These are phyloP conservation scores for Cichorium intybus DNA, from an alignment of 140 eudicot species.

Conservation along the genomic window DNA sequence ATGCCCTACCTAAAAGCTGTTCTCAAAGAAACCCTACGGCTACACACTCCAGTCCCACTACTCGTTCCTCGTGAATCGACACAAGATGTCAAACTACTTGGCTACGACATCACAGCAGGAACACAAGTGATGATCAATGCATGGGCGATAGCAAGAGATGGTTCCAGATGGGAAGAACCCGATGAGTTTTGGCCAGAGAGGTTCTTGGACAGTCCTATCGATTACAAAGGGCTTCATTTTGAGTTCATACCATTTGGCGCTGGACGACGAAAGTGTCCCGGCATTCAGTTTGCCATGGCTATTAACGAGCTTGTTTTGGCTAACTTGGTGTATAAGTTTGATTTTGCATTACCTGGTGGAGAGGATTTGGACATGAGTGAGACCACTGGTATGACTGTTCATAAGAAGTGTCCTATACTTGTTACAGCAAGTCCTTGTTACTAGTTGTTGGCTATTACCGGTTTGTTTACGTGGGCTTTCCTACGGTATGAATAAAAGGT, in stretches of 20 bases:
- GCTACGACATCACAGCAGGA: constrained; percentile 40
- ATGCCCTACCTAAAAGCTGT: constrained; percentile 28
- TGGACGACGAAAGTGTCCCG: constrained; percentile 64
- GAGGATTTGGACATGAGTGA: constrained; percentile 27
- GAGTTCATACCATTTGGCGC: constrained; percentile 71
- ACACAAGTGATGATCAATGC: constrained; percentile 45
- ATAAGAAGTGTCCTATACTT: constrained; percentile 15
- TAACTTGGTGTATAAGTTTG: constrained; percentile 28
- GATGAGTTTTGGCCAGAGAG: constrained; percentile 56
- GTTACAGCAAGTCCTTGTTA: constrained; percentile 23
- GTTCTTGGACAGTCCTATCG: constrained; percentile 35
- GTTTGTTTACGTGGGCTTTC: too few species aligned
- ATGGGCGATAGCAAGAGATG: constrained; percentile 56
- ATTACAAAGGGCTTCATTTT: constrained; percentile 54
- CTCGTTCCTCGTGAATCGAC: constrained; percentile 52
- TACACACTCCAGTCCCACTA: constrained; percentile 55
- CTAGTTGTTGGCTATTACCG: too few species aligned
- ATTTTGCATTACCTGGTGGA: not conserved
- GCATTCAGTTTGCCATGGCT: constrained; percentile 5
- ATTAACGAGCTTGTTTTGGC: constrained; percentile 21
- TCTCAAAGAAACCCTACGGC: too few species aligned
- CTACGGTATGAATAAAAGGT: too few species aligned
- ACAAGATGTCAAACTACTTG: constrained; percentile 39
- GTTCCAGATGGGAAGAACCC: constrained; percentile 46
- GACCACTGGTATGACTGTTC: constrained; percentile 8